phyloP scores from a whole-genome alignment of 208 protist species.

The Leishmania amazonensis region DNA sequence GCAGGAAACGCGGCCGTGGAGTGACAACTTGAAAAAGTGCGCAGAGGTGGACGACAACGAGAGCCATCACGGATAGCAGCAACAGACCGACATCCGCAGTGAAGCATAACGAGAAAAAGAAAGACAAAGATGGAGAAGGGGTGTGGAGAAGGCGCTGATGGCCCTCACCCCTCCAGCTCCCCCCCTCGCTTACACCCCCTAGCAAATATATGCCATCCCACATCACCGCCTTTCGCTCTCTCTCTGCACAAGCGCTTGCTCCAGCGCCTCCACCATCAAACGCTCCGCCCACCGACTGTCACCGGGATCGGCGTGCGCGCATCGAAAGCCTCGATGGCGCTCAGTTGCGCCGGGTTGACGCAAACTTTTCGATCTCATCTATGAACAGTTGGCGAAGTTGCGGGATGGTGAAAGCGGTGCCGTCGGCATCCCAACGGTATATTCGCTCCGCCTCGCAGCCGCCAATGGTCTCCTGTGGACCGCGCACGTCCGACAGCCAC shows the following conservation, averaged over 20 bases:
- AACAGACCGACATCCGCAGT: neutral
- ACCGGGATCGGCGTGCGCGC: neutral
- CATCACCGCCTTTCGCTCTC: neutral
- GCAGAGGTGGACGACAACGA: neutral
- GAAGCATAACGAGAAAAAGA: neutral
- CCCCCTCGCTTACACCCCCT: neutral
- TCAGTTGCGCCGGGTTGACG: constrained; percentile 10
- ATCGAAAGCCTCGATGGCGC: neutral
- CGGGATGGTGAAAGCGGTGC: constrained; percentile 35
- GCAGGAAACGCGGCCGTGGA: neutral
- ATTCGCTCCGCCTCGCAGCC: constrained; percentile 43
- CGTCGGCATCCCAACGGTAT: constrained; percentile 60
- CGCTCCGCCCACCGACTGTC: neutral
- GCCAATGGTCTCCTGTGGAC: constrained; percentile 40
- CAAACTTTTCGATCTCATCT: constrained; percentile 63
- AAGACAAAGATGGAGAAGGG: constrained; percentile 8
- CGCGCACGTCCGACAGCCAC: constrained; percentile 66
- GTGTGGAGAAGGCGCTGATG: neutral
- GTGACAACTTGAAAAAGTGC: neutral
- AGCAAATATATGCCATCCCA: neutral
- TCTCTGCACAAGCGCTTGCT: neutral
- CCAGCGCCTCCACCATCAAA: neutral
- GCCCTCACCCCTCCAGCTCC: neutral
- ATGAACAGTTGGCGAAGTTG: constrained; percentile 65
- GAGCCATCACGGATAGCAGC: neutral